Evolutionary conservation across 1,284 basidiomycete genomes (phyloP), one percentile per base, ranked within the genome.

Genomic region (Cutaneotrichosporon cyanovorans): DNA sequence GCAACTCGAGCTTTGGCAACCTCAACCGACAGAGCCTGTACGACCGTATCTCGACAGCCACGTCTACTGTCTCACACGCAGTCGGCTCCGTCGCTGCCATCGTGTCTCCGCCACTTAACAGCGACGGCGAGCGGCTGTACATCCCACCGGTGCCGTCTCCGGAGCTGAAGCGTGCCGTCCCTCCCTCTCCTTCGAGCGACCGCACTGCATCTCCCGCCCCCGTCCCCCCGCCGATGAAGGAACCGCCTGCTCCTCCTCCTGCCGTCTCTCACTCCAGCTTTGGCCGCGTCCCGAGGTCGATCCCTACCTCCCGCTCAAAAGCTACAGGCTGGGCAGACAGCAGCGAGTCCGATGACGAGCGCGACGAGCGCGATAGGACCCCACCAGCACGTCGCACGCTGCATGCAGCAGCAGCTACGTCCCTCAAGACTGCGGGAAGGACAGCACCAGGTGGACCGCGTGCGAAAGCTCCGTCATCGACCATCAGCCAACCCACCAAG

Each of bases 291-390:
- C 35, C 36, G 11, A 37, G 35, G 25, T 7, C 25, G 25, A 28
- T 28, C 7, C 25, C 25, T 7, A 20, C 42, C 12, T 14, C 25
- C 14, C 4, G 48, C 31, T 12, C 43, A 47, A 21, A 45, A 45
- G 21, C 35, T 12, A 28, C 25, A 7, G 50, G 53, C 4, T 58
- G 56, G 56, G 25, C 25, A 7, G 50, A 40, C 25, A 53, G 45
- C 25, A 50, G 48, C 37, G n/a, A n/a, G n/a, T 51, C 50, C 21
- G 56, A 58, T 16, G 54, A 56, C n/a, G 47, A 51, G 12, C 47
- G 42, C 9, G 54, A 56, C n/a, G 47, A 51, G 12, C 47, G 42
- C 9, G 32, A 42, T 14, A 45, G 38, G 32, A 52, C 40, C 20
- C 35, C 39, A 4, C 44, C 40, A 14, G 35, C 47, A 1, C 38